phyloP scores from a whole-genome alignment of 2,329 filamentous ascomycete species.

The Aspergillus quadrilineatus region DNA sequence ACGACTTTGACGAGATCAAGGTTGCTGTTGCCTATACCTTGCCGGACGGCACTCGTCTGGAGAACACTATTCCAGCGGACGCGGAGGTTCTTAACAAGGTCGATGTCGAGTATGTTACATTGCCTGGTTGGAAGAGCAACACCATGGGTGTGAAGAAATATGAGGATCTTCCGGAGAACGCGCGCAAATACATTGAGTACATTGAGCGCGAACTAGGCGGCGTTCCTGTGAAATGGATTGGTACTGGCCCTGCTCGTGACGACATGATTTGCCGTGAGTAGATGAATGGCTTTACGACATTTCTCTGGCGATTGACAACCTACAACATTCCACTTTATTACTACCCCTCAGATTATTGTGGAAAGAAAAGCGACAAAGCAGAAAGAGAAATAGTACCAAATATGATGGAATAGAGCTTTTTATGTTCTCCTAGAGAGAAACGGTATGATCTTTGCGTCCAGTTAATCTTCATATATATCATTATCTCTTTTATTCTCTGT shows the following conservation, averaged over 20 bases:
- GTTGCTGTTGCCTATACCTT: conserved; percentile 59
- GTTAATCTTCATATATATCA: conserved; percentile 3
- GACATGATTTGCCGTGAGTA: conserved; percentile 57
- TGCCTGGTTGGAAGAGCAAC: conserved; percentile 61
- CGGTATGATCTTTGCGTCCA: neutral
- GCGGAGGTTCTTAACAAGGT: conserved; percentile 53
- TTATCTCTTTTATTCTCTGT: conserved; percentile 7
- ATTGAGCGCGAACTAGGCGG: conserved; percentile 58
- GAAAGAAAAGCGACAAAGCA: neutral
- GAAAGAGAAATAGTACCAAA: neutral
- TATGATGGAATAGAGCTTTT: neutral
- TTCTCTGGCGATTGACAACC: too few relatives aligned
- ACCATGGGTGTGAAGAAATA: conserved; percentile 59
- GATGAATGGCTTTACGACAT: neutral
- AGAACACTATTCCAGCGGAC: conserved; percentile 60
- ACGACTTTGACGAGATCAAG: conserved; percentile 63
- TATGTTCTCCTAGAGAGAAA: neutral
- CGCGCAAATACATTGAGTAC: conserved; percentile 60
- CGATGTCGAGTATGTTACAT: conserved; percentile 58
- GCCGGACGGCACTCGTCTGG: conserved; percentile 48
- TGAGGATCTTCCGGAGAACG: conserved; percentile 58
- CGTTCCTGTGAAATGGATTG: conserved; percentile 62
- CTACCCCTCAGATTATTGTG: neutral
- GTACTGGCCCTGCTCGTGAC: conserved; percentile 60
- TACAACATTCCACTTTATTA: neutral